Percentiles rank a stretch among this genome's conserved stretches.
These are phyloP conservation scores for Microbotryum violaceum DNA, from an alignment of 1,284 basidiomycete genomes.

Conservation along the genomic window DNA sequence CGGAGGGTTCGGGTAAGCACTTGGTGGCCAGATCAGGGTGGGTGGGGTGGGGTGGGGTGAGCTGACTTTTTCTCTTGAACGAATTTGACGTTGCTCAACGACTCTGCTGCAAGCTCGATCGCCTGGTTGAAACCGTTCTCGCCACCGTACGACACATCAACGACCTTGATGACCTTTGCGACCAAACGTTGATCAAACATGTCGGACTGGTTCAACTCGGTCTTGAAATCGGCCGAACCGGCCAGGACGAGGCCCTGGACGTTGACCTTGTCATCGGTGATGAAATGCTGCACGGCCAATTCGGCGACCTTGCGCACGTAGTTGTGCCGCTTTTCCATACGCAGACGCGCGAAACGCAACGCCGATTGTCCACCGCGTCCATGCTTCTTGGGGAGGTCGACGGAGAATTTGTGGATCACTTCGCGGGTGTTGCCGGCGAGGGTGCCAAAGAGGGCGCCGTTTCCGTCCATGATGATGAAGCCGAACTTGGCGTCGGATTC, in stretches of 20 bases:
- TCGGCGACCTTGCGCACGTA: conserved; percentile 99
- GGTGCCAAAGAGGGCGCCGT: conserved; percentile 91
- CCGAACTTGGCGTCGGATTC: conserved; percentile 97
- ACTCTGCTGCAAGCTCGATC: conserved; percentile 92
- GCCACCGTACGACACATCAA: conserved; percentile 97
- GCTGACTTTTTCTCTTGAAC: conserved; percentile 85
- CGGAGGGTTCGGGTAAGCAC: not conserved
- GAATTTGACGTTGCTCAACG: conserved; percentile 96
- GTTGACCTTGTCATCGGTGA: conserved; percentile 97
- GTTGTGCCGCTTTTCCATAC: conserved; percentile 99
- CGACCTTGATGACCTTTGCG: conserved; percentile 90
- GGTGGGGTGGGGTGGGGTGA: not conserved
- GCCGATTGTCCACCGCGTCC: conserved; percentile 97
- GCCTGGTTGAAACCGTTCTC: conserved; percentile 99
- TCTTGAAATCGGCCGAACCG: conserved; percentile 98
- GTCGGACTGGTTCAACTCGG: conserved; percentile 90
- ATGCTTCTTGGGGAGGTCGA: conserved; percentile 99
- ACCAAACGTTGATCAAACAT: conserved; percentile 86
- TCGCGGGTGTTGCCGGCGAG: conserved; percentile 96
- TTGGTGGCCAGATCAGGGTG: not conserved
- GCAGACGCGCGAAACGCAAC: conserved; percentile 97
- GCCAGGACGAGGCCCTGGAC: conserved; percentile 95
- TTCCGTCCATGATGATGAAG: conserved; percentile 99
- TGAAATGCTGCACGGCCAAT: conserved; percentile 93
- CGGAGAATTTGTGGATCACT: conserved; percentile 94